Base-by-base conservation (phyloP, 1,284 basidiomycete species). In the Uromyces viciae-fabae region DNA sequence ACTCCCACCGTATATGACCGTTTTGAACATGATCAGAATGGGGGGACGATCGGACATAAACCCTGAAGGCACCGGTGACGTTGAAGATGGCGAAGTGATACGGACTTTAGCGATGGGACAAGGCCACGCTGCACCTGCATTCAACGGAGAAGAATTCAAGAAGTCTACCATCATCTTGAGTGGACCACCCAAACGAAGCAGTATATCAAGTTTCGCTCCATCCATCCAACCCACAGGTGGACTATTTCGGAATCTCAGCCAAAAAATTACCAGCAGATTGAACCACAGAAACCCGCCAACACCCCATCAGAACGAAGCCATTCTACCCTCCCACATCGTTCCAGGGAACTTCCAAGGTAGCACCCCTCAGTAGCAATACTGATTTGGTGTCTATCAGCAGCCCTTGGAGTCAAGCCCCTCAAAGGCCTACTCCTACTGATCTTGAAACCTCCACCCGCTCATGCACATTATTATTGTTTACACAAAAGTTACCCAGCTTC, bases 81-180 rank as follows among this genome's bases (percentile, higher is more conserved):
- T 56, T 42, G 78, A 81, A 46, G 78, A 81, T 74, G 58, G 49
- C 33, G 78, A 81, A 36, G 78, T 81, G 56, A 58, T 81, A 31
- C 68, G 78, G 17, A 81, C n/a, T 31, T 52, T 81, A 15, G 78
- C 71, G 3, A 81, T 81, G 42, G 78, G 78, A 14, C 78, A 74
- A 81, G 78, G 78, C 49, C 52, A 74, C n/a, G 68, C 78, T 43
- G 78, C 78, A 64, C 78, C 78, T 49, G 78, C 78, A 14, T 81
- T 81, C 43, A 71, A 73, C 54, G 78, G 78, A n/a, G 78, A 81
- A 66, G 78, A 81, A 56, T 81, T 81, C 54, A 36, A 71, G 40
- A 69, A 62, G 56, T 81, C 78, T 49, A 81, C 78, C 9, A 46
- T 81, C 11, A 46, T 81, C 28, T n/a, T 81, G 11, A 49, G 40